Evolutionary conservation across 495 filamentous ascomycete genomes (phyloP).

Genomic region (Tetracladium setigerum): DNA sequence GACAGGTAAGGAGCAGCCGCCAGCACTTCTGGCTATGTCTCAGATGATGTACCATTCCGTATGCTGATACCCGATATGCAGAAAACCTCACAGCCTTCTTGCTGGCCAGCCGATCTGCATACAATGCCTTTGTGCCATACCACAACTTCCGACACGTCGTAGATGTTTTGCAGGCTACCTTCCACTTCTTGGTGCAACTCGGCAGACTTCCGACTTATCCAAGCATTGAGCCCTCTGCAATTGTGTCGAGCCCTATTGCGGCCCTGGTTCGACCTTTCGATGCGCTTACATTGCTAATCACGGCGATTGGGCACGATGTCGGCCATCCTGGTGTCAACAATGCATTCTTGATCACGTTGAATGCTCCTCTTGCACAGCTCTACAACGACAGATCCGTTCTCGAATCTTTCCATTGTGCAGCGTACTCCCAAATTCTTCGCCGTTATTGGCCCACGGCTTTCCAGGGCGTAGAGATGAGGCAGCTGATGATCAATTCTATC

Average conservation of each 20-base stretch:
- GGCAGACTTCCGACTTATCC: slow-evolving; percentile 67
- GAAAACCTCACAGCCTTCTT: slow-evolving; percentile 62
- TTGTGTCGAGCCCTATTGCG: slow-evolving; percentile 54
- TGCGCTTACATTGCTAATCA: slow-evolving; percentile 80
- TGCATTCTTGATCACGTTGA: slow-evolving; percentile 85
- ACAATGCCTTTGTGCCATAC: slow-evolving; percentile 94
- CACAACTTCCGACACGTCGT: slow-evolving; percentile 98
- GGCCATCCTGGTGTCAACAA: slow-evolving; percentile 98
- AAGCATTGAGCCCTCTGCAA: slow-evolving; percentile 14
- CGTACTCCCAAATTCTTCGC: slow-evolving; percentile 91
- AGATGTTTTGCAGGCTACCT: slow-evolving; percentile 90
- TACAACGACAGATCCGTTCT: slow-evolving; percentile 97
- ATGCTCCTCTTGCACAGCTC: slow-evolving; percentile 90
- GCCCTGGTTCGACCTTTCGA: slow-evolving; percentile 74
- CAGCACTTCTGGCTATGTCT: slow-evolving; percentile 12
- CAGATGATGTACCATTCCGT: slow-evolving; percentile 9
- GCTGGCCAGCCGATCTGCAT: slow-evolving; percentile 75
- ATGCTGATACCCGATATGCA: slow-evolving; percentile 22
- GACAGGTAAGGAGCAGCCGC: slow-evolving; percentile 45
- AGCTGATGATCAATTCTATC: slow-evolving; percentile 90
- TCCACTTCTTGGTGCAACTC: slow-evolving; percentile 82
- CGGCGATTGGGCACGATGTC: slow-evolving; percentile 94
- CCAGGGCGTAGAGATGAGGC: slow-evolving; percentile 64
- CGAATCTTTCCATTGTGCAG: slow-evolving; percentile 95
- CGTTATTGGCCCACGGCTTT: slow-evolving; percentile 86